Evolutionary conservation across 2,329 filamentous ascomycete species (phyloP), one percentile per base, ranked within the genome.

Genomic region (Xylariaceae sp.): DNA sequence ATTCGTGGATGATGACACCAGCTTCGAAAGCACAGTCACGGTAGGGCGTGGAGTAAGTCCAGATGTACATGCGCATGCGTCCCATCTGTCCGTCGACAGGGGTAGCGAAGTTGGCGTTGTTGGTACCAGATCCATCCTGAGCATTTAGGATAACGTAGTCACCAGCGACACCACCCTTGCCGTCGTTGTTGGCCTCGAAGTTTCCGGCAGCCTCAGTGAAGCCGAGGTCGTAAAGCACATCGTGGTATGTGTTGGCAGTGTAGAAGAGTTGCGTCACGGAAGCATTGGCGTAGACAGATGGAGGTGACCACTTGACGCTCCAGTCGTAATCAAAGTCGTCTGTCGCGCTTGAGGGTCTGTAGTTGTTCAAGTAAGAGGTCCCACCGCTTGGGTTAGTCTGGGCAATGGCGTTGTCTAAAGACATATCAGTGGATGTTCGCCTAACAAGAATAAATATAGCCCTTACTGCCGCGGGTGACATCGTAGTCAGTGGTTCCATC

Each of bases 211-310:
- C 64, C 65, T 84, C 81, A 34, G 70, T 78, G 66, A 84, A 84
- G 5, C 82, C 81, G 0, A 84, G 75, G 6, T 69, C 63, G 58
- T 84, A 78, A 10, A 84, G 72, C 0, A 85, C 63, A 51, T 85
- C 82, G 59, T 84, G 82, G 66, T 80, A 84, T 33, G 70, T 73
- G 70, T 84, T 84, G 33, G 75, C 71, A 0, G 79, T 82, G 70
- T 84, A 85, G 69, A 82, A 85, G 5, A 84, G 73, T 66, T 85
- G 82, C 0, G 79, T 75, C 47, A 81, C 70, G 0, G 81, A 81
- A 1, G 80, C 79, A 43, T 83, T 76, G 4, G 69, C 66, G 63
- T 84, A 84, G 1, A 55, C 56, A 16, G 61, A 61, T 1, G 72
- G 72, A 34, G 71, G 57, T 1, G 70, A 63, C 42, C 64, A 58